These are phyloP conservation scores for Euptelea pleiosperma DNA, from an alignment of 164 flowering plant genomes.

Conservation along the genomic window DNA sequence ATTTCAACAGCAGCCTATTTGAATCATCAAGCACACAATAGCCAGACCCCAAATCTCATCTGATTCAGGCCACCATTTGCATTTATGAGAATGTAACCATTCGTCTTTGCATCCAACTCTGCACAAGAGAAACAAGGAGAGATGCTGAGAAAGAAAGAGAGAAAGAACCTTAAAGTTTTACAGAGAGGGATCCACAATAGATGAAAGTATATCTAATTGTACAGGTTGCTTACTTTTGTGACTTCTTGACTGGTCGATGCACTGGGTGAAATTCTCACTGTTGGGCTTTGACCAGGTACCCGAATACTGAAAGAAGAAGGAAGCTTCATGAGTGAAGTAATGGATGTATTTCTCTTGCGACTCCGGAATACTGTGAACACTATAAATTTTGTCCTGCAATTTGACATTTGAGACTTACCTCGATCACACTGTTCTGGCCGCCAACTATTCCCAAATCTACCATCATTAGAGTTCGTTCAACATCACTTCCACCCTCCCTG, in stretches of 20 bases:
- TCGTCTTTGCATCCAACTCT: conserved; percentile 69
- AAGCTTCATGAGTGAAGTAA: conserved; percentile 9
- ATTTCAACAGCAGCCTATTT: neutral
- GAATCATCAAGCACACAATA: conserved; percentile 26
- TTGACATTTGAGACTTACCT: conserved; percentile 38
- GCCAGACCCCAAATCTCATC: conserved; percentile 99
- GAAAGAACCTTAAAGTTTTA: neutral
- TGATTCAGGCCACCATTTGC: conserved; percentile 99
- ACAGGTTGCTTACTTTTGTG: conserved; percentile 51
- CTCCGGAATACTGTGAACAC: neutral
- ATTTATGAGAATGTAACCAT: conserved; percentile 84
- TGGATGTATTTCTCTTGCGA: neutral
- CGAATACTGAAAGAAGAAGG: conserved; percentile 45
- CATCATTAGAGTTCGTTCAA: conserved; percentile 53
- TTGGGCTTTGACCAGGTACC: conserved; percentile 79
- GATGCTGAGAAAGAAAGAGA: conserved; percentile 8
- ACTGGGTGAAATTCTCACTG: conserved; percentile 76
- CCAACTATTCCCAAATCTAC: conserved; percentile 39
- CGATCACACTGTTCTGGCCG: conserved; percentile 27
- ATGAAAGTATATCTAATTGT: neutral
- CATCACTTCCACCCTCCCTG: conserved; percentile 40
- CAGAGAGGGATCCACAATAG: neutral
- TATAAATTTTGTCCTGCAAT: neutral
- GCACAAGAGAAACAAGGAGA: conserved; percentile 23
- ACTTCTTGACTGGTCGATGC: conserved; percentile 52